Evolutionary conservation across 1,139 yeast genomes (phyloP).

Genomic region (Meyerozyma smithsonii): DNA sequence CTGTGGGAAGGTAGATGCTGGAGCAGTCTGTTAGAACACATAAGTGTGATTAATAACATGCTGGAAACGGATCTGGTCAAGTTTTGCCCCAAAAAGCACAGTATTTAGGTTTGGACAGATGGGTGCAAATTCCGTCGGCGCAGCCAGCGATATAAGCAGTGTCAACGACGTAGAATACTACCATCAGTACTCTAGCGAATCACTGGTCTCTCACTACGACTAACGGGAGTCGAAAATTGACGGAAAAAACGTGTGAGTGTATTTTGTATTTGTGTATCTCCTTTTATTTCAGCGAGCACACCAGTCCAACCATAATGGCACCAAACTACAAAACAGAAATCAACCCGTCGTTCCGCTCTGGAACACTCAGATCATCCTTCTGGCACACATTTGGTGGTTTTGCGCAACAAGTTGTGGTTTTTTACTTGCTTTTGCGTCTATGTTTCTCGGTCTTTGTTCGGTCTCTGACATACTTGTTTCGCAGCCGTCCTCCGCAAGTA

Average conservation of each 20-base stretch:
- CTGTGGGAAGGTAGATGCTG: too few relatives aligned
- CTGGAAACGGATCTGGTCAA: too few relatives aligned
- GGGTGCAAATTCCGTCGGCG: not conserved
- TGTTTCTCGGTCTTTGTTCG: not conserved
- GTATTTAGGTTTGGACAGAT: not conserved
- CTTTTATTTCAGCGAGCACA: too few relatives aligned
- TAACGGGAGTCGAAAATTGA: too few relatives aligned
- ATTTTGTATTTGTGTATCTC: not conserved
- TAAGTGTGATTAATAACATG: too few relatives aligned
- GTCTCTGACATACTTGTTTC: not conserved
- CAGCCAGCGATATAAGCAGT: too few relatives aligned
- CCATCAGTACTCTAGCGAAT: too few relatives aligned
- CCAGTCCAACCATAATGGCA: not conserved
- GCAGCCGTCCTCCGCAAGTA: not conserved
- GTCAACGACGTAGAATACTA: too few relatives aligned
- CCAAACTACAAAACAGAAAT: not conserved
- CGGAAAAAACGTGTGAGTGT: too few relatives aligned
- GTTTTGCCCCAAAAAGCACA: not conserved
- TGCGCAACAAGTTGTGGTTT: not conserved
- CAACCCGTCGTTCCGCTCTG: not conserved
- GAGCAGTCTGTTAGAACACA: too few relatives aligned
- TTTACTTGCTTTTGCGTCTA: not conserved
- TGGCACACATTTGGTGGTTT: not conserved
- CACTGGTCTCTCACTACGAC: too few relatives aligned
- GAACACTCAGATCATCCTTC: not conserved